phyloP scores from a whole-genome alignment of 768 basidiomycete species.

The Serpula lacrymans region DNA sequence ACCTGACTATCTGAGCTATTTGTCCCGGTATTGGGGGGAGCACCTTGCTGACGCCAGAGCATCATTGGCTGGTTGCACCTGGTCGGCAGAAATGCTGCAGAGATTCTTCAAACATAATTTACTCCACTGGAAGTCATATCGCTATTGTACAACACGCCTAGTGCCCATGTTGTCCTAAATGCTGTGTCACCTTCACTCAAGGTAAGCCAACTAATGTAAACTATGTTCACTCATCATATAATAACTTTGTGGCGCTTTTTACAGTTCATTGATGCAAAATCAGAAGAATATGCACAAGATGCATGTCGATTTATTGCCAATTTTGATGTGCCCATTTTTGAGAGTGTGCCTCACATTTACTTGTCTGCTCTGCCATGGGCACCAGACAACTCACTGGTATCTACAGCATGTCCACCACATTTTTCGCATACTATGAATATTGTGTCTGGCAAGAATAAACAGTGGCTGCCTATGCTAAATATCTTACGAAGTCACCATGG shows the following conservation, averaged over 20 bases:
- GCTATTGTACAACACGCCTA: conserved; percentile 14
- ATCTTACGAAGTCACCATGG: too few relatives aligned
- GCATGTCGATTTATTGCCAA: conserved; percentile 2
- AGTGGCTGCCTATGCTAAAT: conserved; percentile 16
- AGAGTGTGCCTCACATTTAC: too few relatives aligned
- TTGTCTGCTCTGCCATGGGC: conserved; percentile 25
- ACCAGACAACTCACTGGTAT: conserved; percentile 10
- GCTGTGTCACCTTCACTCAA: too few relatives aligned
- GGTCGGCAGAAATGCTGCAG: too few relatives aligned
- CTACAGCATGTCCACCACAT: conserved; percentile 9
- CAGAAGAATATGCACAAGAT: conserved; percentile 3
- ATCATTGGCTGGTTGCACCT: too few relatives aligned
- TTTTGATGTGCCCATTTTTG: conserved; percentile 8
- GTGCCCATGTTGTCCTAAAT: too few relatives aligned
- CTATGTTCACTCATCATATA: not conserved
- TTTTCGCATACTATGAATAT: conserved; percentile 12
- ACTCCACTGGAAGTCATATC: conserved; percentile 31
- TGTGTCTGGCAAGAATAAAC: conserved; percentile 4
- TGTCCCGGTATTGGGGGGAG: too few relatives aligned
- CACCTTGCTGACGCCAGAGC: too few relatives aligned
- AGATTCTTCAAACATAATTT: conserved; percentile 20
- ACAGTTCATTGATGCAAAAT: conserved; percentile 17
- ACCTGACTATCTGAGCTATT: too few relatives aligned
- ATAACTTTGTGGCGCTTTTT: conserved; percentile 3
- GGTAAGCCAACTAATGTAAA: too few relatives aligned